A percentile compares a stretch with the other conserved stretches of the same genome.
These are phyloP conservation scores for Cercophora samala DNA, from an alignment of 495 filamentous ascomycete genomes.

Conservation along the genomic window DNA sequence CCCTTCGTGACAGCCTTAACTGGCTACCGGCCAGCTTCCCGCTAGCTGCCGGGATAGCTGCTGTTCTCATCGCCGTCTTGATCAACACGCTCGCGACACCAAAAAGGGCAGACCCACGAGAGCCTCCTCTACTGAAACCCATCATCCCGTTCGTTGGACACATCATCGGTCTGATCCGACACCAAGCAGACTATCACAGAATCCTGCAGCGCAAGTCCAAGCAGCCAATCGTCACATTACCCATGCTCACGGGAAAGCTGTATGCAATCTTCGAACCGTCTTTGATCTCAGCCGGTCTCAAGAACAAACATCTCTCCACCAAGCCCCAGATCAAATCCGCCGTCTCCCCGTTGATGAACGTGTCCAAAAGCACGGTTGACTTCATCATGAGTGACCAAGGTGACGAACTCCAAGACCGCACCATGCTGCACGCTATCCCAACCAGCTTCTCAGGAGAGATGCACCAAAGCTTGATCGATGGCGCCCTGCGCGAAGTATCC, in stretches of 20 bases:
- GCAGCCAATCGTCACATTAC: slow-evolving; percentile 25
- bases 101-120: slow-evolving; percentile 16
- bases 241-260: slow-evolving; percentile 28
- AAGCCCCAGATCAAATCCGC: slow-evolving; percentile 7
- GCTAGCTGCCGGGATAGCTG: neutral
- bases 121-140: slow-evolving; percentile 30
- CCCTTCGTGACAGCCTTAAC: neutral
- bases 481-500: slow-evolving; percentile 9
- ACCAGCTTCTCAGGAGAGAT: neutral
- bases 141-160: slow-evolving; percentile 32
- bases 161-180: slow-evolving; percentile 24
- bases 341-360: neutral
- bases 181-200: slow-evolving; percentile 27
- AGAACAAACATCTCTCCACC: slow-evolving; percentile 18
- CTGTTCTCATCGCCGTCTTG: neutral
- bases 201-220: slow-evolving; percentile 12
- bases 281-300: slow-evolving; percentile 17
- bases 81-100: slow-evolving; percentile 6
- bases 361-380: neutral
- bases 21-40: neutral
- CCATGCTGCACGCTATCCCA: slow-evolving; percentile 4
- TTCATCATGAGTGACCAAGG: neutral
- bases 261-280: slow-evolving; percentile 26
- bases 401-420: neutral
- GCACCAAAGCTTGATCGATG: neutral